phyloP scores from a whole-genome alignment of 2,329 filamentous ascomycete genomes.

The Pseudogymnoascus verrucosus region DNA sequence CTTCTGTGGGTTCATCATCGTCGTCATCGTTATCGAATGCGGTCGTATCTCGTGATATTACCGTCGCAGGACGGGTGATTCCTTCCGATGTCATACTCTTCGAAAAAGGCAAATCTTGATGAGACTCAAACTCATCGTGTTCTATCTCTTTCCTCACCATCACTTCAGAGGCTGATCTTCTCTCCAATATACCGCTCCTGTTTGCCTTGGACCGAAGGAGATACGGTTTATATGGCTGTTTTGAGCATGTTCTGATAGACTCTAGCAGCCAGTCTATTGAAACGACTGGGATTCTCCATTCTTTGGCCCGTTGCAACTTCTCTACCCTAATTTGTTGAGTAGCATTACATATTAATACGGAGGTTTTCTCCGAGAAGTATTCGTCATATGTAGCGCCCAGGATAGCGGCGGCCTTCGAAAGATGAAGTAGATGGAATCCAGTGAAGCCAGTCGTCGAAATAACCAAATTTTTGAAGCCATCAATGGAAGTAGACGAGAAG shows the following conservation, averaged over 20 bases:
- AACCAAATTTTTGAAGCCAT: conserved; percentile 59
- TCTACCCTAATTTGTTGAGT: conserved; percentile 50
- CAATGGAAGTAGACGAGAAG: conserved; percentile 61
- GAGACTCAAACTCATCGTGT: neutral
- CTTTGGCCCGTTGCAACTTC: conserved; percentile 69
- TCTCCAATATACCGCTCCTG: neutral
- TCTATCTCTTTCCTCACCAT: neutral
- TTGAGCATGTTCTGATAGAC: conserved; percentile 55
- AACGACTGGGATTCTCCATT: conserved; percentile 75
- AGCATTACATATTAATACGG: conserved; percentile 67
- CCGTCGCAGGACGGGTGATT: neutral
- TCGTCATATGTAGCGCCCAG: conserved; percentile 78
- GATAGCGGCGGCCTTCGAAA: conserved; percentile 67
- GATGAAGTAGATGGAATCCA: conserved; percentile 76
- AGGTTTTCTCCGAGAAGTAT: conserved; percentile 61
- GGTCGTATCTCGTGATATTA: neutral
- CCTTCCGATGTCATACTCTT: neutral
- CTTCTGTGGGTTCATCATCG: neutral
- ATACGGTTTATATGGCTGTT: conserved; percentile 41
- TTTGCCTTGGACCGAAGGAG: conserved; percentile 22
- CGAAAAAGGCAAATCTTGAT: neutral
- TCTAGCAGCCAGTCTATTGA: conserved; percentile 77
- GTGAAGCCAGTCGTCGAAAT: conserved; percentile 78
- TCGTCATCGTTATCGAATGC: conserved; percentile 17
- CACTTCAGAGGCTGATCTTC: neutral